Evolutionary conservation across 2,329 filamentous ascomycete species (phyloP).

Genomic region (Trichoderma lentiforme): DNA sequence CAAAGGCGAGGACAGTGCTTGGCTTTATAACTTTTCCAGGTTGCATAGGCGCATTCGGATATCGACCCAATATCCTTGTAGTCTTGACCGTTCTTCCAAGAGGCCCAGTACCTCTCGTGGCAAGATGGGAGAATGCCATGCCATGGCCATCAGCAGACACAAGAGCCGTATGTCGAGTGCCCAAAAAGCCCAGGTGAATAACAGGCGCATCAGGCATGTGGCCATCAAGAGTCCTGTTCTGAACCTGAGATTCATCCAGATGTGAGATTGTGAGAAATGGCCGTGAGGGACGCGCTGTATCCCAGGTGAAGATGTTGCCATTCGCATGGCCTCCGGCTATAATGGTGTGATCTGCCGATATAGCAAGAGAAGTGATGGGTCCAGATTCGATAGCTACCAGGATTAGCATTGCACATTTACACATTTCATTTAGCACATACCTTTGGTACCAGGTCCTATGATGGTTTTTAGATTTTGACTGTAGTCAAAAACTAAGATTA

Average conservation of each 20-base stretch:
- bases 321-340: slow-evolving; percentile 86
- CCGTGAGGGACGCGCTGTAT: slow-evolving; percentile 73
- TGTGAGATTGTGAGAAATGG: slow-evolving; percentile 88
- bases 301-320: slow-evolving; percentile 96
- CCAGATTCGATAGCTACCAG: slow-evolving; percentile 80
- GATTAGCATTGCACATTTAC: slow-evolving; percentile 28
- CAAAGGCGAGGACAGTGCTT: slow-evolving; percentile 91
- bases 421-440: slow-evolving; percentile 39
- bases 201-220: slow-evolving; percentile 76
- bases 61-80: slow-evolving; percentile 84
- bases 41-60: slow-evolving; percentile 67
- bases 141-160: slow-evolving; percentile 92
- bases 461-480: slow-evolving; percentile 93
- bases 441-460: slow-evolving; percentile 88
- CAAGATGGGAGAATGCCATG: slow-evolving; percentile 98
- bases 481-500: slow-evolving; percentile 95
- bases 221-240: slow-evolving; percentile 70
- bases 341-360: slow-evolving; percentile 91
- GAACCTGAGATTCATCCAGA: slow-evolving; percentile 61
- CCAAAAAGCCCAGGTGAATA: slow-evolving; percentile 90
- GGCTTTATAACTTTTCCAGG: slow-evolving; percentile 73
- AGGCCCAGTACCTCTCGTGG: slow-evolving; percentile 83
- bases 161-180: slow-evolving; percentile 86
- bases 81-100: slow-evolving; percentile 85
- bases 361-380: slow-evolving; percentile 77